phyloP scores from a whole-genome alignment of 192 early-diverging fungal genomes.

The Backusella australiensis region DNA sequence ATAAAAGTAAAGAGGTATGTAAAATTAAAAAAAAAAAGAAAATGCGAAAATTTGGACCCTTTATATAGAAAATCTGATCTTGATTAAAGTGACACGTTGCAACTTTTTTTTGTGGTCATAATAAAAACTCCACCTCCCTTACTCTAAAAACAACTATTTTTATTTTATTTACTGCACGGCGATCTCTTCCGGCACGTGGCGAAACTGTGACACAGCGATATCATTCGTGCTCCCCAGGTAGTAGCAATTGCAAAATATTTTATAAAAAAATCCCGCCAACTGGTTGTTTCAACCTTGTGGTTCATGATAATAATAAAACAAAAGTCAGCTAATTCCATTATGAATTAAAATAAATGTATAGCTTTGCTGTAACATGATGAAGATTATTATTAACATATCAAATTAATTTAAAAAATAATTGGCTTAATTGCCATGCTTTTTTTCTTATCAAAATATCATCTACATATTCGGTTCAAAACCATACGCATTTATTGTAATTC shows the following conservation, averaged over 20 bases:
- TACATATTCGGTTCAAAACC: neutral
- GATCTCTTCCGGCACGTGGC: slow-evolving; percentile 21
- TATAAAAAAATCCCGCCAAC: neutral
- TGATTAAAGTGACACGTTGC: neutral
- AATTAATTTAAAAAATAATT: neutral
- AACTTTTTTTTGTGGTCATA: neutral
- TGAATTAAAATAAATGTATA: neutral
- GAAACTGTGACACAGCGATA: neutral
- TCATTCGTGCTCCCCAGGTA: slow-evolving; percentile 13
- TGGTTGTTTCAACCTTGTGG: neutral
- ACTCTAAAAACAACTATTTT: neutral
- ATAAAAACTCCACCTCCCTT: neutral
- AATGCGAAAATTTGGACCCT: neutral
- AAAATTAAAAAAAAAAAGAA: neutral
- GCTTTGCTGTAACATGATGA: neutral
- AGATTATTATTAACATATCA: neutral
- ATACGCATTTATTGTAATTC: neutral
- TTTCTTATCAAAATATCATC: neutral
- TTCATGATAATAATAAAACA: neutral
- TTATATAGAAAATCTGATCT: neutral
- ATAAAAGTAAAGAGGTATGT: neutral
- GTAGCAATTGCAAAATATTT: neutral
- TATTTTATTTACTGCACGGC: neutral
- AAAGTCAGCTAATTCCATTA: slow-evolving; percentile 1
- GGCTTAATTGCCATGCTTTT: slow-evolving; percentile 2